phyloP scores from a whole-genome alignment of 306 rosid species.

The Rosa rugosa region DNA sequence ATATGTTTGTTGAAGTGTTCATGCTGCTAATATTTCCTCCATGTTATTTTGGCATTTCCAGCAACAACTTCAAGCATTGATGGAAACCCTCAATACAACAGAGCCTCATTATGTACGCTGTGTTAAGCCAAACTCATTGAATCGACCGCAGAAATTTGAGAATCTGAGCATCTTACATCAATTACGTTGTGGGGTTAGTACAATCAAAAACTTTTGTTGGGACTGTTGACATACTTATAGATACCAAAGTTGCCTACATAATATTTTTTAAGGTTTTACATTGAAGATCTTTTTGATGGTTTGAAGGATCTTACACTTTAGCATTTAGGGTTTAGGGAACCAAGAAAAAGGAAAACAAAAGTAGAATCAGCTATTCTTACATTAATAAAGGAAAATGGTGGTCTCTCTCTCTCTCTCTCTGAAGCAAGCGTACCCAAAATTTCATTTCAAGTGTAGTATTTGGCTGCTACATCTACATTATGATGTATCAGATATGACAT shows the following conservation, averaged over 20 bases:
- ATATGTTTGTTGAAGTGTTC: not conserved
- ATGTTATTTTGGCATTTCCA: conserved; percentile 29
- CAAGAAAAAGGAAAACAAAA: no score
- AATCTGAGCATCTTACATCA: conserved; percentile 87
- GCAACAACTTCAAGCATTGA: conserved; percentile 99
- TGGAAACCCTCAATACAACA: conserved; percentile 83
- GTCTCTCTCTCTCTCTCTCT: no score
- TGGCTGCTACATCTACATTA: not conserved
- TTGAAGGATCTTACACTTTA: not conserved
- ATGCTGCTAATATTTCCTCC: not conserved
- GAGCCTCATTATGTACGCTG: conserved; percentile 98
- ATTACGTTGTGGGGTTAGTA: conserved; percentile 95
- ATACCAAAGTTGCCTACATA: conserved; percentile 18
- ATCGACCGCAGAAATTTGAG: conserved; percentile 88
- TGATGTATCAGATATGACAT: no score
- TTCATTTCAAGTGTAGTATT: no score
- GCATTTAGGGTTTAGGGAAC: no score
- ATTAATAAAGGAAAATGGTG: not conserved
- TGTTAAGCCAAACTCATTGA: conserved; percentile 92
- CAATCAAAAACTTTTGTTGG: conserved; percentile 20
- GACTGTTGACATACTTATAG: conserved; percentile 22
- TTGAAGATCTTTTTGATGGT: not conserved
- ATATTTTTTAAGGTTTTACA: not conserved
- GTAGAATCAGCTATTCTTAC: no score
- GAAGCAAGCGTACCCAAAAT: no score